These are phyloP conservation scores for Pseudogymnoascus sp. DNA, from an alignment of 2,329 filamentous ascomycete genomes.

Conservation along the genomic window DNA sequence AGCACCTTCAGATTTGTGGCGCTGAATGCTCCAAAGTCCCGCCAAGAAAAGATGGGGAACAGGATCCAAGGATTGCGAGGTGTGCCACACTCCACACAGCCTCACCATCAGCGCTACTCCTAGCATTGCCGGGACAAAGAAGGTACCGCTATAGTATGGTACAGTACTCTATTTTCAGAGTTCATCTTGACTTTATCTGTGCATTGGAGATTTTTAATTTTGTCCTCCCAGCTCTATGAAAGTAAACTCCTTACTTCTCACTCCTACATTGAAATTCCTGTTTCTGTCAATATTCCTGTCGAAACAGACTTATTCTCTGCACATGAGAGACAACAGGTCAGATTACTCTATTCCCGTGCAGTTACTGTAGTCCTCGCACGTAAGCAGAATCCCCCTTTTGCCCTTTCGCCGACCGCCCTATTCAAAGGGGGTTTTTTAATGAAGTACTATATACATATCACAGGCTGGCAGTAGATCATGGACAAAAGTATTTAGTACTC, in stretches of 20 bases:
- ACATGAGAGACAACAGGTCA: background rate
- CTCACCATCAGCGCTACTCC: slow-evolving; percentile 4
- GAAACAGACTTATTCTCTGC: background rate
- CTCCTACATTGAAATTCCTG: background rate
- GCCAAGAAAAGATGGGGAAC: slow-evolving; percentile 5
- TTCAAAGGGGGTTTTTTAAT: background rate
- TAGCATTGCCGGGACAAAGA: slow-evolving; percentile 5
- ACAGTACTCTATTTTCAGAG: background rate
- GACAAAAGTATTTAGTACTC: slow-evolving; percentile 1
- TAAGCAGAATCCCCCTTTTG: background rate
- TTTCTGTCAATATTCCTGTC: background rate
- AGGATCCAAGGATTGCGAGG: background rate
- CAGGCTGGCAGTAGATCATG: background rate
- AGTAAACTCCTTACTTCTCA: background rate
- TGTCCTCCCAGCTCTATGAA: background rate
- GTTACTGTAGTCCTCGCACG: background rate
- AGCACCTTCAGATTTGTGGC: background rate
- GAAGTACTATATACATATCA: background rate
- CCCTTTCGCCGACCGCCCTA: background rate
- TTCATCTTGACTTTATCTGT: background rate
- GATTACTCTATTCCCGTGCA: background rate
- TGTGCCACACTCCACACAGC: slow-evolving; percentile 7
- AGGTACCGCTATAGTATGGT: background rate
- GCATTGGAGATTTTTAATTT: background rate
- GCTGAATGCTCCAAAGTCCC: slow-evolving; percentile 1